phyloP scores from a whole-genome alignment of 805 yeast genomes.

The Hanseniaspora lachancei region DNA sequence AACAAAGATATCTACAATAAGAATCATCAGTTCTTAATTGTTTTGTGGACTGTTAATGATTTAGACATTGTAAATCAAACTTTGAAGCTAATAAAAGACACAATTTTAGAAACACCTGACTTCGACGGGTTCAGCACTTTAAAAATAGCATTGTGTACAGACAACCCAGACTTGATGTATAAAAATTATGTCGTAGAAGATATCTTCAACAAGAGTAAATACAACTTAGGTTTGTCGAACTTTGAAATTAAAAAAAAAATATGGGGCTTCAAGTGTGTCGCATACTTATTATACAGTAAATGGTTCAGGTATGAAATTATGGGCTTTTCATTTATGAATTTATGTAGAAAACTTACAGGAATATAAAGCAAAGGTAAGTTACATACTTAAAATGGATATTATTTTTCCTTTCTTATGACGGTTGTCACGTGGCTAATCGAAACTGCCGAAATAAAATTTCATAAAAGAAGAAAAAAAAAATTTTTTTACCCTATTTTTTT shows the following conservation, averaged over 20 bases:
- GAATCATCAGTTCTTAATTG: neutral
- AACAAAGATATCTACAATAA: conserved; percentile 27
- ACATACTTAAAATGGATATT: neutral
- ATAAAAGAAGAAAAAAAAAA: no score
- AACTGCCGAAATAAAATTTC: neutral
- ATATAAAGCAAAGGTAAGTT: neutral
- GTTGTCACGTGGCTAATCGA: no score
- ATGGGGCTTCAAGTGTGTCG: neutral
- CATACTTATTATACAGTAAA: conserved; percentile 8
- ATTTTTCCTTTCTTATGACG: neutral
- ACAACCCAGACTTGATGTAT: conserved; percentile 7
- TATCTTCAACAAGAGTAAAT: neutral
- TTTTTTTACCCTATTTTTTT: neutral
- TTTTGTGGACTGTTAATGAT: conserved; percentile 42
- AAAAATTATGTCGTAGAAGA: neutral
- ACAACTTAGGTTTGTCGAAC: neutral
- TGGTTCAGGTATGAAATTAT: conserved; percentile 2
- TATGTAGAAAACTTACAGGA: neutral
- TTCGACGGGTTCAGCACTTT: neutral
- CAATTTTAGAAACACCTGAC: neutral
- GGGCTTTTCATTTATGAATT: neutral
- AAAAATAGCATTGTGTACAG: conserved; percentile 11
- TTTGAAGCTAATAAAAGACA: neutral
- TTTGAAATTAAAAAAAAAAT: neutral
- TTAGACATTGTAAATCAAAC: conserved; percentile 2